Base-by-base conservation (phyloP, 371 early-diverging fungal species). In the Rhizopus delemar region DNA sequence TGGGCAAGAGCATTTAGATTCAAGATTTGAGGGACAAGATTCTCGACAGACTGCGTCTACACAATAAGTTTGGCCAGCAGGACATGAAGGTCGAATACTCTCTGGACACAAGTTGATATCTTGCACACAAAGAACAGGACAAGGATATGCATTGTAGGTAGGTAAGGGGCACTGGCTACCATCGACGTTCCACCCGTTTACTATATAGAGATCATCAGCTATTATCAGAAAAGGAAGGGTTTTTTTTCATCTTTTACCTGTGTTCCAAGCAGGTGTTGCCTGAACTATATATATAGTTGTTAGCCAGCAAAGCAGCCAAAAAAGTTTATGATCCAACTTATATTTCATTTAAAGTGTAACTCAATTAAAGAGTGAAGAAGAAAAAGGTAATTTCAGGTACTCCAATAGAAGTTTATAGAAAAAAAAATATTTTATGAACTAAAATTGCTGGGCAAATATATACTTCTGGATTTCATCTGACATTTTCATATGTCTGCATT, bases 71-170 rank as follows among this genome's bases (percentile, higher is more conserved):
- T 63, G 60, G 2, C 77, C 82, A 31, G 55, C 11, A 8, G 73
- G 71, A 63, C 86, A 86, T 33, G 59, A 48, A 2, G 69, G 48
- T 2, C 66, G 51, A 29, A 33, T 29, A 15, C 33, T 31, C 15
- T 56, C 46, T 13, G 83, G 83, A 49, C 83, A 82, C 54, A 41
- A 49, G 4, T 33, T 39, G 2, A 70, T 59, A 53, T 81, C 73
- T 32, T 68, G 56, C 8, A 78, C 83, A 63, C 86, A 85, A 8
- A 85, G 66, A 4, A 59, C 60, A 16, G 81, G 80, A 32, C 86
- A 85, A 15, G 65, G 69, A 32, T 68, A 74, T n/a, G 73, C 66
- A 50, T 62, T 46, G 33, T 71, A 69, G 1, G 76, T 70, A 12
- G 68, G 70, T 15, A 73, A 56, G 4, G 80, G 81, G 62, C 86